Evolutionary conservation across 1,139 yeast genomes (phyloP).

Genomic region (Lodderomyces elongisporus): DNA sequence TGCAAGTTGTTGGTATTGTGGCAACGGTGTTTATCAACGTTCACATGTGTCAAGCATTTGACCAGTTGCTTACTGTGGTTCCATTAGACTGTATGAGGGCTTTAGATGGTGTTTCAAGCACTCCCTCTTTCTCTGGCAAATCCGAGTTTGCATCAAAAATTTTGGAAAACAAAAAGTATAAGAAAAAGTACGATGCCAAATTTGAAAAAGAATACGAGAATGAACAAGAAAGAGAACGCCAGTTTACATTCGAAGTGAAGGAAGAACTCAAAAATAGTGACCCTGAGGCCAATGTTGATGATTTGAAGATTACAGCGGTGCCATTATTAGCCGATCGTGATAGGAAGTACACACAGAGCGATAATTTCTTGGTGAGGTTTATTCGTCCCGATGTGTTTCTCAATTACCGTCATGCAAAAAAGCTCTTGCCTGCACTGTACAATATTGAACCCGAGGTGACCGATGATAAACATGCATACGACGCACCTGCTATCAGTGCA

Average conservation of each 20-base stretch:
- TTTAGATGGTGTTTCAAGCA: conserved; percentile 62
- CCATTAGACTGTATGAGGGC: conserved; percentile 70
- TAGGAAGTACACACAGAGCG: conserved; percentile 25
- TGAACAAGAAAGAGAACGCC: conserved; percentile 15
- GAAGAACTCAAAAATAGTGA: conserved; percentile 10
- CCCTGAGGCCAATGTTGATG: conserved; percentile 7
- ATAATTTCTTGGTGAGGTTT: conserved; percentile 41
- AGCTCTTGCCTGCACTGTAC: conserved; percentile 49
- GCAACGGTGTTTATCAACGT: conserved; percentile 65
- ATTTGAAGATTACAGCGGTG: conserved; percentile 15
- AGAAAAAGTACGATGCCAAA: conserved; percentile 4
- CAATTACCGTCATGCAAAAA: conserved; percentile 51
- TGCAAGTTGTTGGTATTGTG: conserved; percentile 62
- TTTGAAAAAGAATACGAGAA: conserved; percentile 10
- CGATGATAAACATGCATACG: conserved; percentile 47
- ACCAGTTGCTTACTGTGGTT: conserved; percentile 49
- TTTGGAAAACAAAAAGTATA: conserved; percentile 18
- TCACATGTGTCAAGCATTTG: conserved; percentile 58
- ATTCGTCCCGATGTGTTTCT: conserved; percentile 63
- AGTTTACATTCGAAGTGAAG: conserved; percentile 8
- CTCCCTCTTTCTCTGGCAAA: conserved; percentile 46
- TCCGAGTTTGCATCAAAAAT: conserved; percentile 35
- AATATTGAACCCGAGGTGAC: conserved; percentile 24
- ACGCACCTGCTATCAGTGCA: conserved; percentile 66
- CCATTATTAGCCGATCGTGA: conserved; percentile 56